phyloP scores from a whole-genome alignment of 495 filamentous ascomycete genomes.

The Neurospora tetraspora region DNA sequence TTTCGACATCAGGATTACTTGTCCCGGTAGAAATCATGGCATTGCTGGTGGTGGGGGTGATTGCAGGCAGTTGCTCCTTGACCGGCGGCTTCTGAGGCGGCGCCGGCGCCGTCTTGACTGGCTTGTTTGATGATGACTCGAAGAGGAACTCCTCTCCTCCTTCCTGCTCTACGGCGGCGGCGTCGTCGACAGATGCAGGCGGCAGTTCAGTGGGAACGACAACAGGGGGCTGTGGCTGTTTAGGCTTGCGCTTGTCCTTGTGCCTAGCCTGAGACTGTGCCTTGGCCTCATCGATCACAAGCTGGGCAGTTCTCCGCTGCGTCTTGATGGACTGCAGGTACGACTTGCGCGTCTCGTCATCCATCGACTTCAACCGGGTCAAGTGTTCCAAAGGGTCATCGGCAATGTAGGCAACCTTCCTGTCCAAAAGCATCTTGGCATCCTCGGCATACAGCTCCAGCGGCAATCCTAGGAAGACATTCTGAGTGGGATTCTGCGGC shows the following conservation, averaged over 20 bases:
- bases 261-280: slow-evolving; percentile 23
- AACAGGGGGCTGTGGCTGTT: neutral
- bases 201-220: neutral
- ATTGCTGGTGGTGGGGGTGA: slow-evolving; percentile 17
- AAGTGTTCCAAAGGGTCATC: slow-evolving; percentile 64
- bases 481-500: slow-evolving; percentile 87
- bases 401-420: slow-evolving; percentile 65
- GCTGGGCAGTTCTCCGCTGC: slow-evolving; percentile 31
- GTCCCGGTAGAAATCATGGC: slow-evolving; percentile 21
- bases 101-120: slow-evolving; percentile 1
- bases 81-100: neutral
- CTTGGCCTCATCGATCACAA: slow-evolving; percentile 27
- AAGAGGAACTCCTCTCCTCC: slow-evolving; percentile 36
- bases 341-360: slow-evolving; percentile 40
- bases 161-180: slow-evolving; percentile 11
- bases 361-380: slow-evolving; percentile 45
- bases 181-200: neutral
- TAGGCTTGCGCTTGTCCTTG: slow-evolving; percentile 18
- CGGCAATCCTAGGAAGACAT: slow-evolving; percentile 84
- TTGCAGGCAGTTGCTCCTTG: slow-evolving; percentile 11
- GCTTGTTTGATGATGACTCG: slow-evolving; percentile 8
- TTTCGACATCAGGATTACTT: slow-evolving; percentile 12
- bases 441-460: slow-evolving; percentile 88
- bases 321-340: slow-evolving; percentile 33
- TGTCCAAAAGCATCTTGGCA: slow-evolving; percentile 72